A percentile compares a stretch with the other conserved stretches of the same genome.
Conservation (phyloP, 371 early-diverging fungal genomes). For the Mucor racemosus region DNA sequence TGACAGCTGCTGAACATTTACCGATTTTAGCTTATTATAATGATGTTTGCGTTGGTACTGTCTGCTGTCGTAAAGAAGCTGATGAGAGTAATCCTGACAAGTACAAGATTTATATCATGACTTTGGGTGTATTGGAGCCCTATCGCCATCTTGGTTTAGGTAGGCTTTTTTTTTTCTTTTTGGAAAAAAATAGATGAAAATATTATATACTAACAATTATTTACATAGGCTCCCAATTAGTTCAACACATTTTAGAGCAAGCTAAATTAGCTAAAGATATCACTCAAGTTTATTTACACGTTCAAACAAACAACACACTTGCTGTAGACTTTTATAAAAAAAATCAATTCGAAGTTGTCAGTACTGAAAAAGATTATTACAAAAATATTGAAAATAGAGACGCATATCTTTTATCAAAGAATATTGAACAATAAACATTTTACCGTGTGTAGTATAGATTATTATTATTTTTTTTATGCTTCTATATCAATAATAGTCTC, state of each 20-base stretch:
- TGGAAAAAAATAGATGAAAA: too few relatives aligned
- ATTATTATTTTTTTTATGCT: too few relatives aligned
- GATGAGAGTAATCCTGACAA: conserved; percentile 31
- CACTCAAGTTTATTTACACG: conserved; percentile 81
- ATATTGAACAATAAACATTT: conserved; percentile 24
- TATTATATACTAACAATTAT: conserved; percentile 2
- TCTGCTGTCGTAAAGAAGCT: conserved; percentile 81
- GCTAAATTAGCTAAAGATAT: conserved; percentile 53
- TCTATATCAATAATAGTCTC: too few relatives aligned
- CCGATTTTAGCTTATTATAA: conserved; percentile 68
- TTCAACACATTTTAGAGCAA: conserved; percentile 65
- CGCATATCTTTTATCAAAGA: conserved; percentile 74
- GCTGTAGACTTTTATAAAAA: conserved; percentile 91
- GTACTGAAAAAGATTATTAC: conserved; percentile 85
- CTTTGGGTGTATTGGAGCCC: conserved; percentile 90
- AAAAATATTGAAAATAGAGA: conserved; percentile 81
- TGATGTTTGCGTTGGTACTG: conserved; percentile 83
- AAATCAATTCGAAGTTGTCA: conserved; percentile 75
- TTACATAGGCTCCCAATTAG: conserved; percentile 64
- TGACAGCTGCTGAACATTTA: neutral
- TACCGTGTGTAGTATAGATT: too few relatives aligned
- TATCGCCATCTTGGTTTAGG: conserved; percentile 87
- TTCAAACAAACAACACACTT: conserved; percentile 84
- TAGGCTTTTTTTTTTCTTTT: too few relatives aligned
- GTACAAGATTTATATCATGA: conserved; percentile 87